Conservation (phyloP, 768 basidiomycete species). For the Lactarius indigo region DNA sequence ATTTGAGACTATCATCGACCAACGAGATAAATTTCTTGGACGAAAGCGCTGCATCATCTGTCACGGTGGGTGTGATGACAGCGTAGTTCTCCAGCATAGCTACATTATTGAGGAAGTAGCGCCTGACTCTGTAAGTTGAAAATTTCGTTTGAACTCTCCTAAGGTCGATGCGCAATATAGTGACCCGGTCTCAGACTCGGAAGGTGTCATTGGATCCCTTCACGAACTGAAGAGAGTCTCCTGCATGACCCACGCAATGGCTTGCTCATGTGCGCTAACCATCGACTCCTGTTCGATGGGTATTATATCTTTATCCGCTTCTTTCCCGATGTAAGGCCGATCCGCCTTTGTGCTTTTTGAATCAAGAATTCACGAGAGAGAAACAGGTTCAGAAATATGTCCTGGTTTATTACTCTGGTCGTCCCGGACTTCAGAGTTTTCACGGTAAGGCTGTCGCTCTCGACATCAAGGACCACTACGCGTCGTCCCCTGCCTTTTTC, state of each 20-base stretch:
- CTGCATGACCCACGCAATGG: neutral
- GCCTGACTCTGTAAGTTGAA: neutral
- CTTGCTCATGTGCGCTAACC: slow-evolving; percentile 1
- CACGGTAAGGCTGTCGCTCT: slow-evolving; percentile 38
- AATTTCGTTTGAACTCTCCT: neutral
- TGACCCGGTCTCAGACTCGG: neutral
- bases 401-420: slow-evolving; percentile 32
- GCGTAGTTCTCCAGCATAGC: neutral
- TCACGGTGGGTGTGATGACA: neutral
- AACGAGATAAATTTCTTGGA: slow-evolving; percentile 2
- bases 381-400: slow-evolving; percentile 29
- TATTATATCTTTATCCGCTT: slow-evolving; percentile 32
- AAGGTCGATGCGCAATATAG: neutral
- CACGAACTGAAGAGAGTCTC: neutral
- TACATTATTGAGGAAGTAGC: neutral
- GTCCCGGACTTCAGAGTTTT: slow-evolving; percentile 22
- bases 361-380: neutral
- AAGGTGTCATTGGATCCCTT: neutral
- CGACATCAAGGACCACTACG: slow-evolving; percentile 31
- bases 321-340: slow-evolving; percentile 28
- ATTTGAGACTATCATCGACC: neutral
- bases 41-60: neutral
- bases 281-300: slow-evolving; percentile 24
- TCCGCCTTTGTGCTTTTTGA: neutral
- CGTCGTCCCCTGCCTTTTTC: slow-evolving; percentile 35